Evolutionary conservation across 2,329 filamentous ascomycete species (phyloP), one percentile per base, ranked within the genome.

Genomic region (Neonectria magnoliae): DNA sequence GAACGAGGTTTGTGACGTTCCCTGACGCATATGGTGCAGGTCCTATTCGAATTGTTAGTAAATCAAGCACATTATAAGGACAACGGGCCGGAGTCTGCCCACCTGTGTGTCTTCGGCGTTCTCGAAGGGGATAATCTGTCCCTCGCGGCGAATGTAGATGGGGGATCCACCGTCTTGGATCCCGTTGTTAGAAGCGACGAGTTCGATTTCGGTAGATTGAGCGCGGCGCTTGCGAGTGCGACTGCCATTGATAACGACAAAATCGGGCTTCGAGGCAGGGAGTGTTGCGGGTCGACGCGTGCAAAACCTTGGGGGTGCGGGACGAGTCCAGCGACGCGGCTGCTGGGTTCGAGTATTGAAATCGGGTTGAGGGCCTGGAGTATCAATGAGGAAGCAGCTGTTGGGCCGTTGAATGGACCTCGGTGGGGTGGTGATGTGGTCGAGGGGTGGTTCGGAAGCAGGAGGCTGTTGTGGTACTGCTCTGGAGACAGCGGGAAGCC

Each of bases 221-320:
- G 76, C 74, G 58, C 57, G 69, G 60, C 76, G 75, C 62, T 78
- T 77, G 67, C 66, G 73, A 54, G 72, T 73, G 53, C 63, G 62
- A 64, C 50, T 71, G 65, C 74, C 76, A 77, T 77, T 69, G 71
- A 73, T 71, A 45, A 62, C 57, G 47, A 68, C 57, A 44, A 66
- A 57, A 9, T 56, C 56, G 22, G 65, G 44, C 38, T 67, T 27
- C 27, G 38, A 7, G 42, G 36, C n/a, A 16, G 58, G 44, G 44
- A 54, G 33, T 20, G n/a, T 13, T 16, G 13, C 6, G 14, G 20
- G 22, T 27, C 5, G 42, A 18, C 44, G 31, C 14, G 16, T 10
- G 7, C 22, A n/a, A 13, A 38, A 16, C 13, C 33, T 33, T 29
- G 8, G 20, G 18, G 52, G 59, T 2, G 16, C 20, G 5, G 20